Evolutionary conservation across 176 grass and related monocot species (phyloP), one percentile per base, ranked within the genome.

Genomic region (Themeda triandra): DNA sequence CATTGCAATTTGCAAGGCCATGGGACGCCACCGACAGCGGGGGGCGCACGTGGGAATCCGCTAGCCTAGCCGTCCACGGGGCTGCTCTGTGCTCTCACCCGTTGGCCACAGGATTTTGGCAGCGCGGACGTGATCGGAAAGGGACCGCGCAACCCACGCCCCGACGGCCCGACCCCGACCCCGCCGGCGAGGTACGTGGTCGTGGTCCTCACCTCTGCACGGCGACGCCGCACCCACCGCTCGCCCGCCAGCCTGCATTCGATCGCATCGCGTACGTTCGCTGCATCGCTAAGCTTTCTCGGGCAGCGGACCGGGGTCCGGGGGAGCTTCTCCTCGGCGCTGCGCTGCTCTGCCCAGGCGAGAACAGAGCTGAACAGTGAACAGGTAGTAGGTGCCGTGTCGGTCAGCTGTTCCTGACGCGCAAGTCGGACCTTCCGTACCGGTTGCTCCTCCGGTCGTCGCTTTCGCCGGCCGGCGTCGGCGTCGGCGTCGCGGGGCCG

Each of bases 121-220:
- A 48, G 10, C 17, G 21, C 58, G 42, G 77, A 37, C 80, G 89
- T 83, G 92, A 89, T 75, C 37, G 25, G 87, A 95, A 44, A 92
- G 77, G 60, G 87, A 88, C 87, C 33, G 13, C 65, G 84, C 51
- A 92, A 84, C 92, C 75, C 44, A 74, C 77, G 45, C 19, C 51
- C 18, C 45, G 24, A 29, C 71, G 46, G 17, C 51, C 53, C 29
- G 17, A 23, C 63, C 14, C 41, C 62, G 78, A 51, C 41, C 67
- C 75, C 18, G 58, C 58, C 30, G 15, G 31, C 17, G 69, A 75
- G 65, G 76, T 79, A 37, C 53, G 23, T 14, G 27, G 63, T 25
- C 33, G 60, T 76, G 85, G 92, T 71, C 39, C 85, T 86, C 82
- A 5, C 9, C n/a, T 17, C 35, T 2, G 17, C 58, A 11, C 36